Evolutionary conservation across 1,139 yeast species (phyloP).

Genomic region (Candida frijolesensis): DNA sequence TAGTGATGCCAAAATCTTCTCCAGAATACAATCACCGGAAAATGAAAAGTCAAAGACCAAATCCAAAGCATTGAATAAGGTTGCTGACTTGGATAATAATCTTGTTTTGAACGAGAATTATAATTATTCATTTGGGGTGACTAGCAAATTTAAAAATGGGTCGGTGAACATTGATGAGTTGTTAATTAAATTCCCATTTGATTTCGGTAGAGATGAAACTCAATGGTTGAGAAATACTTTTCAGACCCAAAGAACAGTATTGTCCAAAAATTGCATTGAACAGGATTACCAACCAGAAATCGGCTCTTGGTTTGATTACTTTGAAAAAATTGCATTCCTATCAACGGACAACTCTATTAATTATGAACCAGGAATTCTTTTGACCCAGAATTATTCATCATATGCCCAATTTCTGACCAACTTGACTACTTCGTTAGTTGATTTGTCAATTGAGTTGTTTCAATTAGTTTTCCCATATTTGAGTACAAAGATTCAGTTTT

Average conservation of each 20-base stretch:
- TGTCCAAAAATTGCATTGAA: slow-evolving; percentile 13
- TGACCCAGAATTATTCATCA: slow-evolving; percentile 31
- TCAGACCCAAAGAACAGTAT: slow-evolving; percentile 1
- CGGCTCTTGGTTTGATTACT: slow-evolving; percentile 34
- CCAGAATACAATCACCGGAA: slow-evolving; percentile 23
- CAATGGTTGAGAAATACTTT: slow-evolving; percentile 22
- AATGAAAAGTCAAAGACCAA: slow-evolving; percentile 28
- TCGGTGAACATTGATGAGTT: slow-evolving; percentile 29
- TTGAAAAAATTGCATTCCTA: slow-evolving; percentile 29
- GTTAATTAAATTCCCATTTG: slow-evolving; percentile 18
- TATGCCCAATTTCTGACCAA: slow-evolving; percentile 28
- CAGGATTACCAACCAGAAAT: slow-evolving; percentile 2
- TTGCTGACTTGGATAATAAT: slow-evolving; percentile 26
- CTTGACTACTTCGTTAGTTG: slow-evolving; percentile 62
- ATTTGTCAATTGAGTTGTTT: slow-evolving; percentile 76
- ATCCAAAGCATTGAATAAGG: slow-evolving; percentile 20
- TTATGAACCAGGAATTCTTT: slow-evolving; percentile 36
- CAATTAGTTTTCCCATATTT: slow-evolving; percentile 71
- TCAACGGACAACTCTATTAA: slow-evolving; percentile 32
- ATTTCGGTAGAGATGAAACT: slow-evolving; percentile 2
- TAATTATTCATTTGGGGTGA: slow-evolving; percentile 41
- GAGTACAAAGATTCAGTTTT: slow-evolving; percentile 80
- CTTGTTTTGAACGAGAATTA: slow-evolving; percentile 36
- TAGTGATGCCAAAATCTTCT: slow-evolving; percentile 40
- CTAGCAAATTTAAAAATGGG: slow-evolving; percentile 33